Conservation (phyloP, 768 basidiomycete genomes). For the Fomitopsis pulvina region DNA sequence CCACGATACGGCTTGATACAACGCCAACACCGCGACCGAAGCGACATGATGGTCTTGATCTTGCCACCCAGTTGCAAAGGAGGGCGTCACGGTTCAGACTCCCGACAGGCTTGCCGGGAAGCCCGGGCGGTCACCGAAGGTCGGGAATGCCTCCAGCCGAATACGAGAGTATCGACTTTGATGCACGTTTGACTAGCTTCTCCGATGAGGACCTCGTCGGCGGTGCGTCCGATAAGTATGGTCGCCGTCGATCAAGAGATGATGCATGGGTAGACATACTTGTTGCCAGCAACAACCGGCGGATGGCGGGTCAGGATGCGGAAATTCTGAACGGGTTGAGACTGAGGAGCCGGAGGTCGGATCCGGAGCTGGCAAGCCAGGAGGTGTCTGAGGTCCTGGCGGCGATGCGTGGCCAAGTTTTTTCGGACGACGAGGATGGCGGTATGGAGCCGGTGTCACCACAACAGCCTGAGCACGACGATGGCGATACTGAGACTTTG, state of each 20-base stretch:
- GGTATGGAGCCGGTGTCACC: slow-evolving; percentile 18
- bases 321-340: slow-evolving; percentile 26
- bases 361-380: slow-evolving; percentile 67
- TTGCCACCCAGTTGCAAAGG: not conserved
- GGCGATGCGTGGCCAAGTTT: slow-evolving; percentile 34
- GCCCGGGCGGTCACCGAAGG: slow-evolving; percentile 43
- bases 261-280: slow-evolving; percentile 90
- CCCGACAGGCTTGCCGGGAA: slow-evolving; percentile 46
- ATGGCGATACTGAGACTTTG: slow-evolving; percentile 18
- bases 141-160: slow-evolving; percentile 59
- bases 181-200: slow-evolving; percentile 68
- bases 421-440: slow-evolving; percentile 36
- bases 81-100: slow-evolving; percentile 9
- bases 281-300: slow-evolving; percentile 49
- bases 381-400: slow-evolving; percentile 72
- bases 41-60: not conserved
- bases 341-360: slow-evolving; percentile 34
- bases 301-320: slow-evolving; percentile 52
- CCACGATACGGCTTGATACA: not conserved
- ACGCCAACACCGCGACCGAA: slow-evolving; percentile 1
- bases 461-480: slow-evolving; percentile 14
- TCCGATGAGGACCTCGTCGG: slow-evolving; percentile 34
- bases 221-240: slow-evolving; percentile 29
- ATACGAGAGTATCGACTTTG: slow-evolving; percentile 77
- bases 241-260: slow-evolving; percentile 40